phyloP scores from a whole-genome alignment of 179 eudicot genomes.

The Beta macrorhiza region DNA sequence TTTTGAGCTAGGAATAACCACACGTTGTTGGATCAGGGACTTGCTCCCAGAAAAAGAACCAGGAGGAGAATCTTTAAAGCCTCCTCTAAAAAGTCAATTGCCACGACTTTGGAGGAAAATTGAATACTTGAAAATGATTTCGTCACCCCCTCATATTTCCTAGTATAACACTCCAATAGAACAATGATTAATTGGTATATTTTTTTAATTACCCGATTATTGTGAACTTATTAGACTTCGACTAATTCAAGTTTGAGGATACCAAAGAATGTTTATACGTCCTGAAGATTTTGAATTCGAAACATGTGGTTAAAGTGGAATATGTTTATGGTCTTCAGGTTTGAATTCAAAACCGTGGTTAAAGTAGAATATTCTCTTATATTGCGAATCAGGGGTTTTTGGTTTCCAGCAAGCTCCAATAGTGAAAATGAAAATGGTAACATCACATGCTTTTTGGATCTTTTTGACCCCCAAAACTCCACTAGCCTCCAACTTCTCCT shows the following conservation, averaged over 20 bases:
- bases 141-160: not conserved
- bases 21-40: not conserved
- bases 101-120: constrained; percentile 18
- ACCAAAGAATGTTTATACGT: too few relatives aligned
- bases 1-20: not conserved
- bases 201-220: too few relatives aligned
- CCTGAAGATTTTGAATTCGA: too few relatives aligned
- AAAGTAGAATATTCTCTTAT: too few relatives aligned
- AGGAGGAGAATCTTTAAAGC: not conserved
- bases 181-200: not conserved
- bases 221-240: too few relatives aligned
- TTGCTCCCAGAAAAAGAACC: not conserved
- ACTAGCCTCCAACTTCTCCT: not conserved
- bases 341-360: too few relatives aligned
- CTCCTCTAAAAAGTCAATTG: constrained; percentile 10
- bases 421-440: not conserved
- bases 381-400: too few relatives aligned
- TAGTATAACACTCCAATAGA: not conserved
- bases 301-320: too few relatives aligned
- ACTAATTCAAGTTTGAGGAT: too few relatives aligned
- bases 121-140: not conserved
- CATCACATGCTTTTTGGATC: not conserved
- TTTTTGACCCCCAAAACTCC: not conserved
- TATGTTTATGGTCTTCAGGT: too few relatives aligned
- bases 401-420: not conserved